Evolutionary conservation across 2,329 filamentous ascomycete genomes (phyloP), one percentile per base, ranked within the genome.

Genomic region (Graphiopsis chlorocephala): DNA sequence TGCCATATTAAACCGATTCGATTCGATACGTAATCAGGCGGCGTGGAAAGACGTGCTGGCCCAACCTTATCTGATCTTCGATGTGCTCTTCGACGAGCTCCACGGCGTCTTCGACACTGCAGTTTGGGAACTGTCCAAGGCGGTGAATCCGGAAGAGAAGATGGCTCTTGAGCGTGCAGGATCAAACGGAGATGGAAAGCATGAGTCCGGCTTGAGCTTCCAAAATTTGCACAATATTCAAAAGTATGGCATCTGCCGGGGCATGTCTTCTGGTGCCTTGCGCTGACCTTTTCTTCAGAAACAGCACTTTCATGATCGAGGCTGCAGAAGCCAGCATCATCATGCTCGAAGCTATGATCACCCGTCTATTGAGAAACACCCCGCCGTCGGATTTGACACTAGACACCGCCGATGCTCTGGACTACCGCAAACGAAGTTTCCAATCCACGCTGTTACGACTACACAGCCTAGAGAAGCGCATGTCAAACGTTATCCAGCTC

Each of bases 401-500:
- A 67, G 53, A 38, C 26, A 52, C 55, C 42, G 53, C 38, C 60
- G 69, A 65, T 25, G 48, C 42, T 59, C 64, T 66, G 67, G 72
- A 15, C 28, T 77, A 78, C 55, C 73, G 72, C 20, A 70, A 72
- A 23, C 72, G 69, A 0, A 68, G 74, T 12, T 73, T 78, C 26
- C 72, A 76, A 50, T 77, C 74, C 7, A 76, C 75, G 2, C 71
- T 76, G 48, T 65, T 76, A n/a, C 74, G 76, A 7, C 67, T 78
- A 7, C 56, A 64, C 5, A 78, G 76, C 59, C 65, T 79, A 12
- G 73, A 79, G 26, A 73, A 73, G 60, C 72, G 78, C 5, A 75
- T 78, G 65, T 67, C 73, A 33, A 80, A 79, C 58, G 73, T 78
- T 20, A 76, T 78, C 29, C 74, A 76, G 58, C 68, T 79, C 4